Evolutionary conservation across 257 asterid species (phyloP).

Genomic region (Datura wrightii): DNA sequence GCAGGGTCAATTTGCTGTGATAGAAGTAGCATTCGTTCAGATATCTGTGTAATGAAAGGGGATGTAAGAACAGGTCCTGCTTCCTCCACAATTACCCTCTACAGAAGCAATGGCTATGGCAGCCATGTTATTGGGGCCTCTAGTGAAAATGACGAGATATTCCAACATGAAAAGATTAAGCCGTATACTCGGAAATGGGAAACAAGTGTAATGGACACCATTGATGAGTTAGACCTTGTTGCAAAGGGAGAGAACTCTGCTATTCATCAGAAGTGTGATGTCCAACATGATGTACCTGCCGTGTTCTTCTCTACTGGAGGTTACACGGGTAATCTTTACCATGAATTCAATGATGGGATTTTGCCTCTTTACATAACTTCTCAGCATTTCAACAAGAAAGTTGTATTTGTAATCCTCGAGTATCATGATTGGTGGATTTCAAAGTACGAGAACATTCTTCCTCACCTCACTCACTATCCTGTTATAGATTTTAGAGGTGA

Average conservation of each 20-base stretch:
- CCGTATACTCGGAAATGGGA: constrained; percentile 98
- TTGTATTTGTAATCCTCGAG: constrained; percentile 59
- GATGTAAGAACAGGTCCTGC: constrained; percentile 58
- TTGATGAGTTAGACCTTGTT: constrained; percentile 68
- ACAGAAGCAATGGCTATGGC: constrained; percentile 30
- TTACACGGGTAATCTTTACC: constrained; percentile 81
- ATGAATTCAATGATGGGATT: constrained; percentile 79
- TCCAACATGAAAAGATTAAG: constrained; percentile 70
- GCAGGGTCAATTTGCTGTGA: constrained; percentile 76
- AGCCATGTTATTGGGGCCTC: background rate
- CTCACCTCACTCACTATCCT: constrained; percentile 51
- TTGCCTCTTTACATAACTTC: constrained; percentile 77
- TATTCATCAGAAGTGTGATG: constrained; percentile 57
- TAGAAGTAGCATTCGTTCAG: constrained; percentile 61
- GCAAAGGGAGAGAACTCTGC: constrained; percentile 40
- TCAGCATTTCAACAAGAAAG: constrained; percentile 54
- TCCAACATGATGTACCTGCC: constrained; percentile 68
- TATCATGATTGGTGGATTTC: constrained; percentile 55
- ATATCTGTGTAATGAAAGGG: constrained; percentile 68
- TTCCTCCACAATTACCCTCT: constrained; percentile 49
- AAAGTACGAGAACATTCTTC: constrained; percentile 55
- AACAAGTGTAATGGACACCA: constrained; percentile 64
- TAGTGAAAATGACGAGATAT: constrained; percentile 32
- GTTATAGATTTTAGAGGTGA: constrained; percentile 56
- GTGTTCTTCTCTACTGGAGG: constrained; percentile 85